Percentiles rank a stretch among this genome's conserved stretches.
Evolutionary conservation across 176 grass and related monocot genomes (phyloP).

Genomic region (Aegilops speltoides): DNA sequence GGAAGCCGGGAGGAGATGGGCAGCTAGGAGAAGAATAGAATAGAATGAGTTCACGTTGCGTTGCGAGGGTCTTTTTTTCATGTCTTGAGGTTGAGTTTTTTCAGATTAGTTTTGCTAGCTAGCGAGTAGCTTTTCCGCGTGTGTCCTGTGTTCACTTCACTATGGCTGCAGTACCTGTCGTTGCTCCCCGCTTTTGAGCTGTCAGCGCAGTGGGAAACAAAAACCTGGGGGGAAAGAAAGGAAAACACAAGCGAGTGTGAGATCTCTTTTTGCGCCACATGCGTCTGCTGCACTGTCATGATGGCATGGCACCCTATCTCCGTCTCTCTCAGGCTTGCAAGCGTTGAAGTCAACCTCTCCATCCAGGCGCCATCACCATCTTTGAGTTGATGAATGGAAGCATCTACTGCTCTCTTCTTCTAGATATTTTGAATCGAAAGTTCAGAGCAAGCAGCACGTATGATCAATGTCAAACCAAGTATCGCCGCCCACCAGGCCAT

Average conservation of each 20-base stretch:
- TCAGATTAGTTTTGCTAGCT: background rate
- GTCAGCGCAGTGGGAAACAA: conserved; percentile 77
- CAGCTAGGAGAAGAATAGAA: background rate
- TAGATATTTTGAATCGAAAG: conserved; percentile 38
- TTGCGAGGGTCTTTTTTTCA: background rate
- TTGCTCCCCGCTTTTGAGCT: conserved; percentile 41
- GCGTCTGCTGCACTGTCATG: conserved; percentile 11
- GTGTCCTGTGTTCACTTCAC: conserved; percentile 24
- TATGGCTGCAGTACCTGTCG: conserved; percentile 11
- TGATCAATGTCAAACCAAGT: conserved; percentile 10
- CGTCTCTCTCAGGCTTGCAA: background rate
- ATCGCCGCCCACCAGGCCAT: background rate
- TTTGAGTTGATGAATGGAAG: background rate
- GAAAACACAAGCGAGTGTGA: conserved; percentile 34
- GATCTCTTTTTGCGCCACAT: conserved; percentile 43
- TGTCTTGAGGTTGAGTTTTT: background rate
- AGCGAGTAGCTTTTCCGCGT: background rate
- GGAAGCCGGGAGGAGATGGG: conserved; percentile 20
- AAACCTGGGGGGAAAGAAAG: conserved; percentile 21
- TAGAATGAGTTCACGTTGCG: background rate
- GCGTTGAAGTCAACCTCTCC: conserved; percentile 30
- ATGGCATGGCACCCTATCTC: background rate
- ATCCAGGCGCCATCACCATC: background rate
- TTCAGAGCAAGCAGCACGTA: background rate
- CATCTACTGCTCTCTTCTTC: conserved; percentile 1